Conservation (phyloP, 2,329 filamentous ascomycete species). For the Alternaria incomplexa region DNA sequence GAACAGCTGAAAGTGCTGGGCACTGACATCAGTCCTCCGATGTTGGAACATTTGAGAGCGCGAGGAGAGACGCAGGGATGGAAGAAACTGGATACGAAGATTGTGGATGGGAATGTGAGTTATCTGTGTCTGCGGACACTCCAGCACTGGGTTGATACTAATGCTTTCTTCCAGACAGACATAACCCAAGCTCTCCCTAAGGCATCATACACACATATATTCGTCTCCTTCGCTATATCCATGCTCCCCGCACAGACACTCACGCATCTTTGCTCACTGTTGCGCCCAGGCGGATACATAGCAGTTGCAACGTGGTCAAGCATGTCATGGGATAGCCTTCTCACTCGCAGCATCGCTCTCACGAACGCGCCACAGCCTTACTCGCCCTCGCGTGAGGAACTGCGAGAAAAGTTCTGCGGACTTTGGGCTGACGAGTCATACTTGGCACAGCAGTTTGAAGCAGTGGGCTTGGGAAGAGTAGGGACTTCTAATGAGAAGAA, state of each 20-base stretch:
- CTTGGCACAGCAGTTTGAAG: constrained; percentile 18
- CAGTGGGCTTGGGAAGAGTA: constrained; percentile 24
- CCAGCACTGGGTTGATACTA: neutral
- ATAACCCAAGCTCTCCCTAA: constrained; percentile 12
- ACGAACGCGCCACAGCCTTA: constrained; percentile 4
- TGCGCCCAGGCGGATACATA: constrained; percentile 25
- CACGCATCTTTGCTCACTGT: constrained; percentile 9
- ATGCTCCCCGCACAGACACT: constrained; percentile 7
- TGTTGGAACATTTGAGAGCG: constrained; percentile 25
- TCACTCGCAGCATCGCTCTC: constrained; percentile 11
- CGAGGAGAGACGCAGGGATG: constrained; percentile 26
- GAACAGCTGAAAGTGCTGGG: constrained; percentile 21
- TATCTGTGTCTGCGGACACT: neutral
- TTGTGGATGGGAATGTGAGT: constrained; percentile 24
- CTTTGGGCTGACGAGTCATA: constrained; percentile 17
- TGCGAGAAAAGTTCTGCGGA: constrained; percentile 11
- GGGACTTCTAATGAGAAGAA: constrained; percentile 10
- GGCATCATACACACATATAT: constrained; percentile 27
- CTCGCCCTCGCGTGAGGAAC: constrained; percentile 7
- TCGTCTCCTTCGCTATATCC: constrained; percentile 33
- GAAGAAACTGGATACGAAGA: constrained; percentile 15
- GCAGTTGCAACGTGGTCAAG: constrained; percentile 29
- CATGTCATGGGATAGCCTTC: constrained; percentile 19
- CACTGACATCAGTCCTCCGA: constrained; percentile 27
- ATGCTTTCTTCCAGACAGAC: constrained; percentile 1